phyloP scores from a whole-genome alignment of 352 stramenopile genomes.

The Phytopythium aichiense region DNA sequence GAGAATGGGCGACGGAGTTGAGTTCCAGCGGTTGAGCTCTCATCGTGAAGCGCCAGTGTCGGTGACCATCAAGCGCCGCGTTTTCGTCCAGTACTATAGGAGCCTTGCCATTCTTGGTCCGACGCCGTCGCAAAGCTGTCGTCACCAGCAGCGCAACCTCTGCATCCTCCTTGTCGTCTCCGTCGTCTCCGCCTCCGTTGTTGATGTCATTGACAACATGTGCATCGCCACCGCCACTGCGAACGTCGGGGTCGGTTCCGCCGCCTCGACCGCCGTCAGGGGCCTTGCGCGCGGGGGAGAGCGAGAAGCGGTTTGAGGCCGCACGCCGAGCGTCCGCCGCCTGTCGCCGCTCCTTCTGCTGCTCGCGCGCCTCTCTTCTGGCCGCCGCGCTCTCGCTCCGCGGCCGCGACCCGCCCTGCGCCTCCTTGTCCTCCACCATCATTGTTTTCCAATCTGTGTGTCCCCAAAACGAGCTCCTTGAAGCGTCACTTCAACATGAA shows the following conservation, averaged over 20 bases:
- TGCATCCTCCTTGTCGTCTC: neutral
- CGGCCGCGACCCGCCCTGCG: neutral
- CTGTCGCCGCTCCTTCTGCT: conserved; percentile 5
- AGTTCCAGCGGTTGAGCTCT: neutral
- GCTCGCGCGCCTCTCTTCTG: neutral
- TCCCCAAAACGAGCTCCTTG: neutral
- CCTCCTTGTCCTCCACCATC: neutral
- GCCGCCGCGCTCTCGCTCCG: neutral
- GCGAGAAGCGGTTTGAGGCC: conserved; percentile 5
- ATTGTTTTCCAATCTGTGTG: neutral
- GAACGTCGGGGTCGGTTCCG: neutral
- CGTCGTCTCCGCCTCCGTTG: neutral
- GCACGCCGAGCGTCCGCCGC: neutral
- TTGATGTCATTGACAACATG: neutral
- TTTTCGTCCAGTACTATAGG: neutral
- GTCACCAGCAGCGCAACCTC: neutral
- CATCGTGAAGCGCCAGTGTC: conserved; percentile 2
- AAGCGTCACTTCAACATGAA: neutral
- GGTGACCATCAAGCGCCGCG: neutral
- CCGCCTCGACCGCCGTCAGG: conserved; percentile 1
- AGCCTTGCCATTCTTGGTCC: neutral
- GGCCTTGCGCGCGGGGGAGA: neutral
- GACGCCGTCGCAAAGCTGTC: neutral
- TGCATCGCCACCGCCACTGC: neutral
- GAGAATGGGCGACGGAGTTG: neutral